Evolutionary conservation across 768 basidiomycete genomes (phyloP), one percentile per base, ranked within the genome.

Genomic region (Tephrocybe sp.): DNA sequence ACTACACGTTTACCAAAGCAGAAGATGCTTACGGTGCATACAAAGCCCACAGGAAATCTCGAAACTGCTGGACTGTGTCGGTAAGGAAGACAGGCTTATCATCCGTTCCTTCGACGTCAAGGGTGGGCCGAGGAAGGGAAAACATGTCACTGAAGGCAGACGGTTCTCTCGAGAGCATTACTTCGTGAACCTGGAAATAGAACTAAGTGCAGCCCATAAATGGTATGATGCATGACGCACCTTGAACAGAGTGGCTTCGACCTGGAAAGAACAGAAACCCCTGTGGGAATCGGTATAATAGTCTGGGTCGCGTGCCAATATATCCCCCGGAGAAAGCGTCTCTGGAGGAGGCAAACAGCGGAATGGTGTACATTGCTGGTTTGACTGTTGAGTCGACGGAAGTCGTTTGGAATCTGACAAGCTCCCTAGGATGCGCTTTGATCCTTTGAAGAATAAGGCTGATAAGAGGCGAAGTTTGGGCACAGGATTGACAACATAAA

Each of bases 171-270:
- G 68, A 58, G 12, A 79, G 61, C 28, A 73, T 68, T 25, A 72
- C 72, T 52, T 69, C 71, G 58, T 78, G 76, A 3, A 80, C 73
- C 78, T 79, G 23, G 34, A 3, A 10, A 40, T 18, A 25, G 45
- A 40, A n/a, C 18, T 44, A 32, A 50, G 37, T 18, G 14, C 46
- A 28, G 21, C 33, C 11, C 24, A 33, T 21, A n/a, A 14, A 26
- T 7, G 33, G 18, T 30, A 28, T 48, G 9, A 18, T n/a, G 34
- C 15, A 25, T 7, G 12, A 39, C 69, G 48, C 59, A 86, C 86
- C 66, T 80, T 86, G 68, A 88, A 87, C 48, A 87, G 59, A 6
- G 77, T 81, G 58, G 79, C 75, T 60, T 81, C 80, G 12, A 84
- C 80, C 45, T 73, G 73, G 55, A 88, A 74, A n/a, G 84, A 68